Evolutionary conservation across 352 stramenopile species (phyloP), one percentile per base, ranked within the genome.

Genomic region (Phytophthora agathidicida): DNA sequence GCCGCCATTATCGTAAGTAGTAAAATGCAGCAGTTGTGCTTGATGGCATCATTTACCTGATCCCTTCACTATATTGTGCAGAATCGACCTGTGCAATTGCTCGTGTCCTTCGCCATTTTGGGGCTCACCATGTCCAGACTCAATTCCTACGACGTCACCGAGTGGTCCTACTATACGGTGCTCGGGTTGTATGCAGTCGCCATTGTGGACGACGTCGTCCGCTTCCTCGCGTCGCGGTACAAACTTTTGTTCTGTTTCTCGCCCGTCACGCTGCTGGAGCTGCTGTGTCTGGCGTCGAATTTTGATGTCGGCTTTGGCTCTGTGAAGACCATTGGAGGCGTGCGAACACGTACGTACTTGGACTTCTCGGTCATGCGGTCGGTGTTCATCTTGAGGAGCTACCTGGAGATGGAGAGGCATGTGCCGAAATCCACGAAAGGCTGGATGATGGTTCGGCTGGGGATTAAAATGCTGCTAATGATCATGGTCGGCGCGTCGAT

Each of bases 341-440:
- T 88, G 24, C 37, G 60, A 10, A 91, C 68, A 14, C 82, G 86
- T 14, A 86, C 86, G 44, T 95, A 88, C 70, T 76, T 95, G 53
- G 86, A 95, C 53, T 92, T 95, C 39, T 93, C 83, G 10, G 80
- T 95, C 61, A 93, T 92, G 82, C 78, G 86, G 0, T 70, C 83
- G 1, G 75, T 91, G 13, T 95, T 93, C 59, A 91, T 95, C 27
- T 54, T 92, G 28, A 71, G 79, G 30, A 93, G 83, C 59, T 95
- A 91, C 66, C 38, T 91, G 28, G 86, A 95, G 52, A 93, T 95
- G 80, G 86, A 95, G 45, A 82, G 73, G 7, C 80, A 91, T 43
- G 60, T 95, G 19, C 82, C 81, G 13, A 67, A 61, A 32, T 83
- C 82, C 3, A 86, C 80, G 13, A 90, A 88, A 53, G 83, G 71